These are phyloP conservation scores for Medicago lupulina DNA, from an alignment of 306 rosid species.

Conservation along the genomic window DNA sequence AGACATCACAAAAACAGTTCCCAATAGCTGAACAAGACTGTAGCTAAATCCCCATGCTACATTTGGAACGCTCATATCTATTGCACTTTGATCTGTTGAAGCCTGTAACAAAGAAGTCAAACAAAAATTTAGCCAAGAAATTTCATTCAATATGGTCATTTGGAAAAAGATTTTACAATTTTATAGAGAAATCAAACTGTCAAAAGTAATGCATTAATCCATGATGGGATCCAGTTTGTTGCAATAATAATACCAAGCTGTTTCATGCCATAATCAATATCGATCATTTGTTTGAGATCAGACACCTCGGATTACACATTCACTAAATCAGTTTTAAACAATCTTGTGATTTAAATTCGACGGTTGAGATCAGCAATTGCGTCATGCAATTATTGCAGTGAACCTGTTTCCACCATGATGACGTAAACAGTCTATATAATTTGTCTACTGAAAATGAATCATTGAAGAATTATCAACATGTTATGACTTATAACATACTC, in stretches of 20 bases:
- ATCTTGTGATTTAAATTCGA: not conserved
- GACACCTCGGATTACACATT: not conserved
- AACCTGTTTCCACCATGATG: not conserved
- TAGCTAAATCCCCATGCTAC: not conserved
- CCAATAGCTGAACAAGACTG: constrained; percentile 30
- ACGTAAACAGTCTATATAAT: not conserved
- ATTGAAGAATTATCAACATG: not conserved
- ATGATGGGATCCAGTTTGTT: not conserved
- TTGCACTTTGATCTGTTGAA: constrained; percentile 51
- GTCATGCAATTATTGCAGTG: not conserved
- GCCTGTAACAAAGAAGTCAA: constrained; percentile 41
- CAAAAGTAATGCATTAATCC: constrained; percentile 1
- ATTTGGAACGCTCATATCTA: constrained; percentile 40
- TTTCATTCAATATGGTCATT: not conserved
- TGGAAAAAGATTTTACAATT: constrained; percentile 8
- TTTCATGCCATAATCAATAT: not conserved
- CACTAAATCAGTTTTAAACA: not conserved
- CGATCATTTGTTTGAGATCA: not conserved
- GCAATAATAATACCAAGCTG: not conserved
- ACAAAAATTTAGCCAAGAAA: constrained; percentile 13
- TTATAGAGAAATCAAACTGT: not conserved
- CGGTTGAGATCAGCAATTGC: not conserved
- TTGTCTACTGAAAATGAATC: constrained; percentile 18
- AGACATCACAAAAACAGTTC: constrained; percentile 47
- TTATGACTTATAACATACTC: constrained; percentile 46